phyloP scores from a whole-genome alignment of 192 early-diverging fungal genomes.

The Powellomyces hirtus region DNA sequence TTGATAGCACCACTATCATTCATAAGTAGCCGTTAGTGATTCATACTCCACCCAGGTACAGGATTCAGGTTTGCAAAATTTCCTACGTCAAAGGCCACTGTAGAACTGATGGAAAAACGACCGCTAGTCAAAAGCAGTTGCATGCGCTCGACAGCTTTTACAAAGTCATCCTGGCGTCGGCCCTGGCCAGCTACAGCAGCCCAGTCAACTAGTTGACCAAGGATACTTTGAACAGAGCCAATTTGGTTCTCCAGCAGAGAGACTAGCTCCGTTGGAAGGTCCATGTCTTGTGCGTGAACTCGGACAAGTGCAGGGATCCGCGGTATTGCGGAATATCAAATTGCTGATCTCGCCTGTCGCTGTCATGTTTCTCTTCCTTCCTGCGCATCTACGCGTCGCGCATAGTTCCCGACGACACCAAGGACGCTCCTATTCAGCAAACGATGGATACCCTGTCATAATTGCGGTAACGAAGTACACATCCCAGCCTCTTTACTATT shows the following conservation, averaged over 20 bases:
- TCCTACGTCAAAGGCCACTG: background rate
- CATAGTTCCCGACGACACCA: no score
- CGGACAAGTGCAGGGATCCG: no score
- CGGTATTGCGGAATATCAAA: no score
- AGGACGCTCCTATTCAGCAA: no score
- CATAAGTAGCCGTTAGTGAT: background rate
- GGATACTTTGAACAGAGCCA: background rate
- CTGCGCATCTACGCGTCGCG: no score
- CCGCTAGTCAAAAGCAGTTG: background rate
- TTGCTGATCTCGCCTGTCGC: no score
- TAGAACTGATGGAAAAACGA: background rate
- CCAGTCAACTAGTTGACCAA: background rate
- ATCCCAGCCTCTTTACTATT: no score
- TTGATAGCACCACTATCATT: background rate
- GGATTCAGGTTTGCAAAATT: background rate
- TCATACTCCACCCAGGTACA: background rate
- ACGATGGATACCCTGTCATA: no score
- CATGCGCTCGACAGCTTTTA: background rate
- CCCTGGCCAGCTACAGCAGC: background rate
- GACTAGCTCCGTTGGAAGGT: background rate
- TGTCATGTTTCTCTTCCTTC: no score
- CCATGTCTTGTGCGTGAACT: no score
- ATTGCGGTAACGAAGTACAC: no score
- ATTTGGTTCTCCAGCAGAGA: background rate
- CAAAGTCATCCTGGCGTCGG: background rate